Conservation (phyloP, 768 basidiomycete genomes). For the Coprinopsis sp. region DNA sequence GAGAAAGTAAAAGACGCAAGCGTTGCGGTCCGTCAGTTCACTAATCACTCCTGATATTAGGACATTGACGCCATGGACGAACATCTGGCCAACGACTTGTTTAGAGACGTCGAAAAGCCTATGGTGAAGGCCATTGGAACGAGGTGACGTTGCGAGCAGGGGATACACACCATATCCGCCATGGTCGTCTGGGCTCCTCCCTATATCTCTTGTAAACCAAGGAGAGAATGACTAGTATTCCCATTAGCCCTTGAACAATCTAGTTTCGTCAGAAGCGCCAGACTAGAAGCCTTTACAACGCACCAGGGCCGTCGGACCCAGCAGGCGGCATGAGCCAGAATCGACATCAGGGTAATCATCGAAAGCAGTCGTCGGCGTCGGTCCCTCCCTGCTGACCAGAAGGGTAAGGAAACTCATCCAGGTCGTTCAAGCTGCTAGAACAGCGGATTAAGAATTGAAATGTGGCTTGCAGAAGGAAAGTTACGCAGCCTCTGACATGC, state of each 20-base stretch:
- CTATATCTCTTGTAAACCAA: slow-evolving; percentile 85
- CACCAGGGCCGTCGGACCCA: slow-evolving; percentile 50
- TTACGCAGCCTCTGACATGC: background rate
- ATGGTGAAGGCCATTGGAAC: background rate
- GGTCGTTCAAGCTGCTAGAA: no score
- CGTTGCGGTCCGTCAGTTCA: slow-evolving; percentile 65
- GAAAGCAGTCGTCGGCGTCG: background rate
- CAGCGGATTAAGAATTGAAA: background rate
- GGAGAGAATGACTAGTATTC: slow-evolving; percentile 83
- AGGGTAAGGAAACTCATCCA: slow-evolving; percentile 1
- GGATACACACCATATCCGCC: slow-evolving; percentile 80
- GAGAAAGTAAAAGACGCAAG: slow-evolving; percentile 89
- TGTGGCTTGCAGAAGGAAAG: background rate
- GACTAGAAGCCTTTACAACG: slow-evolving; percentile 25
- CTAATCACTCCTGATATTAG: slow-evolving; percentile 77
- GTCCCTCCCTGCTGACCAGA: background rate
- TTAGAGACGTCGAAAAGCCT: slow-evolving; percentile 94
- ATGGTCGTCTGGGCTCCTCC: slow-evolving; percentile 80
- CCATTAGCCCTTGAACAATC: slow-evolving; percentile 85
- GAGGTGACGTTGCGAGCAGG: background rate
- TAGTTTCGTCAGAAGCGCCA: slow-evolving; percentile 44
- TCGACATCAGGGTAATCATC: slow-evolving; percentile 40
- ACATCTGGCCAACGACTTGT: slow-evolving; percentile 82
- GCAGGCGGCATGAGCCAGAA: slow-evolving; percentile 44
- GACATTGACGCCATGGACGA: slow-evolving; percentile 76